A percentile compares a stretch with the other conserved stretches of the same genome.
Evolutionary conservation across 2,329 filamentous ascomycete genomes (phyloP).

Genomic region (Ceratocystis alfenasii): DNA sequence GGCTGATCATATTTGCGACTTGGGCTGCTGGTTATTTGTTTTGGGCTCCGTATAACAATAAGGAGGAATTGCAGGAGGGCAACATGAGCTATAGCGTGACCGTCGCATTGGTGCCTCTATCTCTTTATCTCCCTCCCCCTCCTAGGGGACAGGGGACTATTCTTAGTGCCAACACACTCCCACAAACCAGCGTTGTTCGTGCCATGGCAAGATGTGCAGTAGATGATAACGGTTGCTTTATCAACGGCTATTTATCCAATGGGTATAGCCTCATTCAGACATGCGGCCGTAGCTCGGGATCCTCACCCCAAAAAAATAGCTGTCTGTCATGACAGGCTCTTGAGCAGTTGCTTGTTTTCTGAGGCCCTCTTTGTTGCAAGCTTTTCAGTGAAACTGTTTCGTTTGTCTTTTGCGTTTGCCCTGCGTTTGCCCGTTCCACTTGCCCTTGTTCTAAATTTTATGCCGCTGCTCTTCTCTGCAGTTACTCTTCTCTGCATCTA

Average conservation of each 20-base stretch:
- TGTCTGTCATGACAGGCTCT: not conserved
- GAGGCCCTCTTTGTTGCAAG: not conserved
- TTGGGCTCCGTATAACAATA: not conserved
- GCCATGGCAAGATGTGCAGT: no score
- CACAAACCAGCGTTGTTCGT: no score
- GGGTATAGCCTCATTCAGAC: not conserved
- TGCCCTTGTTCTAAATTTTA: not conserved
- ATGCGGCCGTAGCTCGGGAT: not conserved
- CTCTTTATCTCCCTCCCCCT: not conserved
- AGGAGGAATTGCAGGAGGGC: not conserved
- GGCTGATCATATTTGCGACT: not conserved
- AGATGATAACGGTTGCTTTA: not conserved
- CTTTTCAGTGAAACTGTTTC: not conserved
- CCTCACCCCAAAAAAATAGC: not conserved
- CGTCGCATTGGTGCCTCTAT: not conserved
- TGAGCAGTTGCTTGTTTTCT: slow-evolving; percentile 1
- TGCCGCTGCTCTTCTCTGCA: not conserved
- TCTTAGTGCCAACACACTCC: no score
- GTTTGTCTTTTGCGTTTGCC: not conserved
- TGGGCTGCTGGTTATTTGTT: not conserved
- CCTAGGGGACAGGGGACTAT: no score
- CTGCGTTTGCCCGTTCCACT: not conserved
- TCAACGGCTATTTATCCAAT: not conserved
- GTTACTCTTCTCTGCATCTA: not conserved
- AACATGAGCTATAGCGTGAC: not conserved